Base-by-base conservation (phyloP, 345 rosid species). In the Populus tremula region DNA sequence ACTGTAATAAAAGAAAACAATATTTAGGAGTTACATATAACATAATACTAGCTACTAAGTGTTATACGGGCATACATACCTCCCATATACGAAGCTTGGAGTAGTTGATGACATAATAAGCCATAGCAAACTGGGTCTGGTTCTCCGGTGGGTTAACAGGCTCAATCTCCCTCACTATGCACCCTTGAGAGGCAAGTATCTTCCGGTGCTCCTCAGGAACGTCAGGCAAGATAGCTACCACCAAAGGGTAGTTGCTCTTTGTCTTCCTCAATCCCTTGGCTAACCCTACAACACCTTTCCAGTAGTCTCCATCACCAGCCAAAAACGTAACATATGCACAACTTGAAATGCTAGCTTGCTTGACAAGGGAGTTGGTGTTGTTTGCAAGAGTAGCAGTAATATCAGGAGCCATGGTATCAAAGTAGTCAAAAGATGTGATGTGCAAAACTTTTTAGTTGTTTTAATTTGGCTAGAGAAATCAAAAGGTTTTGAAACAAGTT, bases 21-120 rank as follows among this genome's bases (percentile, higher is more conserved):
- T 18, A 29, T 23, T 41, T 68, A 25, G 3, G 31, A 69, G 49
- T 5, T 23, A 39, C 1, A 8, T 27, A 47, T 20, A 29, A 8
- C 27, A 59, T n/a, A 23, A 12, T 23, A 59, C 29, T n/a, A n/a
- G 14, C n/a, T n/a, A n/a, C n/a, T 11, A 9, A 5, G 41, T 11
- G 18, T 0, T 33, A 31, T 3, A 50, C 9, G 1, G 5, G 25
- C 1, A 54, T 4, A 76, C 89, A 81, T 86, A 91, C 98, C 71
- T 89, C 91, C 98, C 94, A 91, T 25, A 93, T 91, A 61, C 94
- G 94, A 21, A 93, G 91, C 79, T 93, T 91, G 56, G 96, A 91
- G 89, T 93, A 93, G 85, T 91, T 93, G 82, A 93, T 89, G 47
- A 90, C 94, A 59, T 86, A 93, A 75, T 93, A 88, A 1, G 97